Evolutionary conservation across 768 basidiomycete genomes (phyloP).

Genomic region (Trametes meyenii): DNA sequence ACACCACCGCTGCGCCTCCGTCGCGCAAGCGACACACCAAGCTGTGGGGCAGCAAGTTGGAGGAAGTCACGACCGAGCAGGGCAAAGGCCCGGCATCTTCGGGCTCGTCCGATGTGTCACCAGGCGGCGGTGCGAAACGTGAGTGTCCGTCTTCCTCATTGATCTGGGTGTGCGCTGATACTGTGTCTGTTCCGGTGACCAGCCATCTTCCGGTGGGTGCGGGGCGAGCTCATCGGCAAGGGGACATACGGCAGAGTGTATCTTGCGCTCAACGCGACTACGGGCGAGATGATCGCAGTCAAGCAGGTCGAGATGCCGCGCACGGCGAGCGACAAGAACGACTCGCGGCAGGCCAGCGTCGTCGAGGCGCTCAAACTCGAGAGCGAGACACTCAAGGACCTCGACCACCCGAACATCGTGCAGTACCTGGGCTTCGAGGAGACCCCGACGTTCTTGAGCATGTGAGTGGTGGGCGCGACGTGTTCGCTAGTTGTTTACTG

Average conservation of each 20-base stretch:
- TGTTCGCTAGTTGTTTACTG: neutral
- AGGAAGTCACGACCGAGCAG: slow-evolving; percentile 87
- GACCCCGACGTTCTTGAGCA: slow-evolving; percentile 85
- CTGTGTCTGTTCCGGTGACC: slow-evolving; percentile 1
- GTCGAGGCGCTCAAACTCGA: slow-evolving; percentile 94
- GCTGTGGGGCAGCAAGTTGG: slow-evolving; percentile 91
- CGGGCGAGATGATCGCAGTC: slow-evolving; percentile 98
- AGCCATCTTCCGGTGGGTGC: slow-evolving; percentile 98
- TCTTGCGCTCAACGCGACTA: slow-evolving; percentile 92
- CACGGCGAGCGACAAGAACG: slow-evolving; percentile 89
- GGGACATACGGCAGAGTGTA: slow-evolving; percentile 98
- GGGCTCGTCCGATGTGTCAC: slow-evolving; percentile 37
- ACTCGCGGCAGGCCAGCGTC: slow-evolving; percentile 79
- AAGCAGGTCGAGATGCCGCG: slow-evolving; percentile 97
- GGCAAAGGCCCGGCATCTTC: slow-evolving; percentile 48
- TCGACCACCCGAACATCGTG: slow-evolving; percentile 97
- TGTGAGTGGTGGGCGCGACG: slow-evolving; percentile 55
- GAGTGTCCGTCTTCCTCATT: slow-evolving; percentile 37
- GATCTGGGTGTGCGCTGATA: slow-evolving; percentile 4
- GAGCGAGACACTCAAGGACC: slow-evolving; percentile 93
- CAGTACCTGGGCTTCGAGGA: slow-evolving; percentile 96
- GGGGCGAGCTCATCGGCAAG: slow-evolving; percentile 95
- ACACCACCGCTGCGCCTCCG: slow-evolving; percentile 49
- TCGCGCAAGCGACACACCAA: slow-evolving; percentile 88
- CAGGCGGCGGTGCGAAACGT: slow-evolving; percentile 50